Evolutionary conservation across 2,329 filamentous ascomycete genomes (phyloP).

Genomic region (Tolypocladium album): DNA sequence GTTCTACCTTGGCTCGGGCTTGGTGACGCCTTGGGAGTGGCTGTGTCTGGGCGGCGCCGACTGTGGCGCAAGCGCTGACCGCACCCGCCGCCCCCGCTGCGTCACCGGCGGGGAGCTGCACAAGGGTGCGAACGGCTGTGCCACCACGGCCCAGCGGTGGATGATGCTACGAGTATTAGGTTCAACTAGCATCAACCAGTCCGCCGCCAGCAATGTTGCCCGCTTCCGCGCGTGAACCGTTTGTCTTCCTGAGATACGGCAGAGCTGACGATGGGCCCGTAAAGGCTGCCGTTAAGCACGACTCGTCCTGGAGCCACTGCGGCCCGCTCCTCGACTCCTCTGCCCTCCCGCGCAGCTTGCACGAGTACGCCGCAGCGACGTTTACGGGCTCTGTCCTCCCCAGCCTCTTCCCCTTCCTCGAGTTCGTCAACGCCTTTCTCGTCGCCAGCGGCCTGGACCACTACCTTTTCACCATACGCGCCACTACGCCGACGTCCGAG

Average conservation of each 20-base stretch:
- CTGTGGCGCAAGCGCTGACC: background rate
- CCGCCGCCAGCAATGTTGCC: background rate
- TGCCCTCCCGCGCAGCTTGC: background rate
- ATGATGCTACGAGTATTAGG: background rate
- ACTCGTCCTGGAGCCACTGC: background rate
- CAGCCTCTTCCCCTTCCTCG: background rate
- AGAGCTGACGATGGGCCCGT: background rate
- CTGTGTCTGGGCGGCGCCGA: constrained; percentile 1
- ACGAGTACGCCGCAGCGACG: background rate
- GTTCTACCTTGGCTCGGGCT: background rate
- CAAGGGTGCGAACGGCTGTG: too few relatives aligned
- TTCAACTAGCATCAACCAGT: background rate
- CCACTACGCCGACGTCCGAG: background rate
- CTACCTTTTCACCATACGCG: background rate
- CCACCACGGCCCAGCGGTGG: too few relatives aligned
- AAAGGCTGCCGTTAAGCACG: background rate
- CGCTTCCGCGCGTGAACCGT: background rate
- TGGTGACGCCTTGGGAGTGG: constrained; percentile 5
- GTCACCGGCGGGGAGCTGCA: background rate
- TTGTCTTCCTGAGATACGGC: background rate
- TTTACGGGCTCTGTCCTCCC: background rate
- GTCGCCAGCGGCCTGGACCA: background rate
- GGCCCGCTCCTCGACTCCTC: background rate
- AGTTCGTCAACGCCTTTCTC: background rate
- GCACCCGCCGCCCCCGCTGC: background rate